These are phyloP conservation scores for Aechmea fasciata DNA, from an alignment of 176 grass and related monocot species.

Conservation along the genomic window DNA sequence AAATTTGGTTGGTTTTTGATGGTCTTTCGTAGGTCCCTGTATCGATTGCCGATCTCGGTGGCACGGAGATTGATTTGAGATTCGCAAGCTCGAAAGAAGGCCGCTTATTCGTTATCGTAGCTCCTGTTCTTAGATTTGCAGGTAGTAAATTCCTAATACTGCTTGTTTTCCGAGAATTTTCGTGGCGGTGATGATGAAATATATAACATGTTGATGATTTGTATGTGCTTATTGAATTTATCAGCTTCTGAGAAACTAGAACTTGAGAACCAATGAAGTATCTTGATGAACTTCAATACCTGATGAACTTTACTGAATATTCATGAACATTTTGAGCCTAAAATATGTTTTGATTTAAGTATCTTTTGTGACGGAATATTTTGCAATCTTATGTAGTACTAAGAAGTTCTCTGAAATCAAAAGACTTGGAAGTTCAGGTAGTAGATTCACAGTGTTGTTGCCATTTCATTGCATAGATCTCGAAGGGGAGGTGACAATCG, in stretches of 20 bases:
- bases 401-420: too few species aligned
- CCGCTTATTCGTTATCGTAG: slow-evolving; percentile 65
- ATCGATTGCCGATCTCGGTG: slow-evolving; percentile 95
- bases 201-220: not conserved
- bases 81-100: slow-evolving; percentile 68
- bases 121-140: slow-evolving; percentile 74
- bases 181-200: not conserved
- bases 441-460: slow-evolving; percentile 15
- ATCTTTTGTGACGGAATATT: too few species aligned
- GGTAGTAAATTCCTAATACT: slow-evolving; percentile 26
- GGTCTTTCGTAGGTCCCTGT: slow-evolving; percentile 45
- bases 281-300: too few species aligned
- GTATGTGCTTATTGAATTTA: not conserved
- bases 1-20: not conserved
- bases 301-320: too few species aligned
- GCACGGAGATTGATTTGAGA: slow-evolving; percentile 92
- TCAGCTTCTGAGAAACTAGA: too few species aligned
- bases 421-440: too few species aligned
- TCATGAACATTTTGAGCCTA: too few species aligned
- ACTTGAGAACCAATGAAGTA: too few species aligned
- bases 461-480: slow-evolving; percentile 21
- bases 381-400: too few species aligned
- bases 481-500: slow-evolving; percentile 48
- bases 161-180: not conserved
- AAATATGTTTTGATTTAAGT: too few species aligned